phyloP scores from a whole-genome alignment of 768 basidiomycete species.

The Mycena floridula region DNA sequence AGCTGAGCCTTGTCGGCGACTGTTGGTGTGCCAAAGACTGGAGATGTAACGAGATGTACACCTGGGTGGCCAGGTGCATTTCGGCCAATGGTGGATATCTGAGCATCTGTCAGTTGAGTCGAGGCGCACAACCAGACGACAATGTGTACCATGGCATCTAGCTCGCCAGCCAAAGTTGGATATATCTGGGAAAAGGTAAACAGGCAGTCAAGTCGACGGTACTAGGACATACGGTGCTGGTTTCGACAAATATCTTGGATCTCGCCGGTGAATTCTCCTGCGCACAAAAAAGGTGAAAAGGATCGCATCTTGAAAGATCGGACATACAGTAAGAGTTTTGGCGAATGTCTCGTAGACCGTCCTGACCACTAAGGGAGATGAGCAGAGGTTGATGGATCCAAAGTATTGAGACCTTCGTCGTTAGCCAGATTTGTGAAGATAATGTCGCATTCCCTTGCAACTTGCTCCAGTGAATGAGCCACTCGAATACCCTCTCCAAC shows the following conservation, averaged over 20 bases:
- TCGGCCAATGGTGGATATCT: too few species aligned
- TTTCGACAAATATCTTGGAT: conserved; percentile 79
- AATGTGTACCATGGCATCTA: conserved; percentile 1
- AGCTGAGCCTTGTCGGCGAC: conserved; percentile 63
- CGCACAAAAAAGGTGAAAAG: too few species aligned
- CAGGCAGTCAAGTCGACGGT: not conserved
- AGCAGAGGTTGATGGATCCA: too few species aligned
- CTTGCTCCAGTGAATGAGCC: conserved; percentile 48
- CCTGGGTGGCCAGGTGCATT: too few species aligned
- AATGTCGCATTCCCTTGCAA: conserved; percentile 65
- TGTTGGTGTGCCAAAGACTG: conserved; percentile 70
- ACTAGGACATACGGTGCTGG: conserved; percentile 60
- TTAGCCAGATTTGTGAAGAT: conserved; percentile 69
- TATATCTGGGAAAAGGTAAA: conserved; percentile 37
- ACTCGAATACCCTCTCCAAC: conserved; percentile 52
- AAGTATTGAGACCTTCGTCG: too few species aligned
- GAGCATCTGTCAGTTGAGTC: too few species aligned
- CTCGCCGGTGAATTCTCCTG: conserved; percentile 38
- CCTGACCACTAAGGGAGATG: too few species aligned
- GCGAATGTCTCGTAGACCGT: conserved; percentile 56
- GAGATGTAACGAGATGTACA: conserved; percentile 66
- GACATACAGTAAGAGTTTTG: conserved; percentile 52
- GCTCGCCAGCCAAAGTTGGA: conserved; percentile 41
- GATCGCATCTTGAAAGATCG: too few species aligned
- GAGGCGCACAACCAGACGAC: conserved; percentile 4